Conservation (phyloP, 2,329 filamentous ascomycete genomes). For the Blumeriella jaapii region DNA sequence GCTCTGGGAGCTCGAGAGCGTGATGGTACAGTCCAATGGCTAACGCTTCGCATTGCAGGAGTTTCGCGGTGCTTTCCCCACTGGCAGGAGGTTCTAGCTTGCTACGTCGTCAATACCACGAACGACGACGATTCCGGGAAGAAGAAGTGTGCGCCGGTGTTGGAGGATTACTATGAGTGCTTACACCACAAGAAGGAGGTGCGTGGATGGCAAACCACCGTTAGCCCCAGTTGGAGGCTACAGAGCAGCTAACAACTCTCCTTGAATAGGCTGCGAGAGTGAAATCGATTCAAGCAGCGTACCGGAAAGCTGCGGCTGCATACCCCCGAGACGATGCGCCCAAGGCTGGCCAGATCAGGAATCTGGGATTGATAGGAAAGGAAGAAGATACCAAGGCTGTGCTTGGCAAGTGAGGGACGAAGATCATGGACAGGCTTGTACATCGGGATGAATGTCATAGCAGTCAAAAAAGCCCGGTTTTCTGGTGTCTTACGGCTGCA, state of each 20-base stretch:
- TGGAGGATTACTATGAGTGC: slow-evolving; percentile 99
- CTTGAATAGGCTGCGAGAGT: slow-evolving; percentile 54
- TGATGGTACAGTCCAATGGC: slow-evolving; percentile 11
- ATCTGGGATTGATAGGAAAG: slow-evolving; percentile 71
- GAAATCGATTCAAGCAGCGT: slow-evolving; percentile 68
- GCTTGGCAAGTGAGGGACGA: slow-evolving; percentile 26
- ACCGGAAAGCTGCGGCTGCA: slow-evolving; percentile 66
- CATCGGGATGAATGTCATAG: slow-evolving; percentile 16
- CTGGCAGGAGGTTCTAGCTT: slow-evolving; percentile 98
- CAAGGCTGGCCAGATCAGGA: slow-evolving; percentile 76
- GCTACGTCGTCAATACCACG: slow-evolving; percentile 89
- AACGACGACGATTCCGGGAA: slow-evolving; percentile 69
- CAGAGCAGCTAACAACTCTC: neutral
- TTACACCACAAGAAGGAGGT: slow-evolving; percentile 99
- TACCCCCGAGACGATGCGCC: slow-evolving; percentile 71
- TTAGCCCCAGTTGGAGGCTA: neutral
- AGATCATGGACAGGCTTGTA: slow-evolving; percentile 17
- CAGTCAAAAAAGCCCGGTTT: slow-evolving; percentile 2
- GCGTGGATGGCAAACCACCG: slow-evolving; percentile 21
- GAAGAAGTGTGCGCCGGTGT: slow-evolving; percentile 70
- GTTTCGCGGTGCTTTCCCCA: slow-evolving; percentile 84
- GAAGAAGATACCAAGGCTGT: slow-evolving; percentile 65
- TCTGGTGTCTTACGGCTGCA: too few species aligned
- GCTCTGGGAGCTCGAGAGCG: neutral
- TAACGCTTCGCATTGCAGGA: slow-evolving; percentile 18